A percentile compares a stretch with the other conserved stretches of the same genome.
Evolutionary conservation across 2,329 filamentous ascomycete genomes (phyloP).

Genomic region (Epichloe hybrida): DNA sequence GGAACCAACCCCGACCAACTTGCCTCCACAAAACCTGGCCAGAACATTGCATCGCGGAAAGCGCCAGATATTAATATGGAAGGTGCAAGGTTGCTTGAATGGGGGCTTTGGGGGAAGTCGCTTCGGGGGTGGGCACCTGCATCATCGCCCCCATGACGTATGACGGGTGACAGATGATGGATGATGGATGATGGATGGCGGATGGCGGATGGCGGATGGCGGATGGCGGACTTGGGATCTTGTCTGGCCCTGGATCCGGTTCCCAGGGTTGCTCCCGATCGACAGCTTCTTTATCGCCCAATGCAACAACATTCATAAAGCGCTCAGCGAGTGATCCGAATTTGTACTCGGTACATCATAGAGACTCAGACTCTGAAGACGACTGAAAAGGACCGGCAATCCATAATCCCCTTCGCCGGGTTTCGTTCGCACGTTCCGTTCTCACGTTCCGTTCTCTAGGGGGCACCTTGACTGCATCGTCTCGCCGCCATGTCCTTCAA

Average conservation of each 20-base stretch:
- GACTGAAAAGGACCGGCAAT: background rate
- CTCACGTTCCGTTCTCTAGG: background rate
- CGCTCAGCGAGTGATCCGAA: background rate
- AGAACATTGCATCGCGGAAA: background rate
- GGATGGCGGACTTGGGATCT: background rate
- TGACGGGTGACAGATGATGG: too few relatives aligned
- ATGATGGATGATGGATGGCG: too few relatives aligned
- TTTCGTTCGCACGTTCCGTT: background rate
- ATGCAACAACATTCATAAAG: background rate
- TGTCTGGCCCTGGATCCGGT: background rate
- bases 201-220: background rate
- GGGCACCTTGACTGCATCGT: background rate
- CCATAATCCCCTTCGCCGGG: background rate
- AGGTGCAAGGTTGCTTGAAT: too few relatives aligned
- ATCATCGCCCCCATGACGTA: background rate
- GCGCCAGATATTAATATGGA: too few relatives aligned
- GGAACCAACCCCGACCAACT: too few relatives aligned
- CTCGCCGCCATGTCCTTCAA: conserved; percentile 24
- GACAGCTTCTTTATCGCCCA: background rate
- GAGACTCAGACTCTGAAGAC: background rate
- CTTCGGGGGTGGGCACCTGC: background rate
- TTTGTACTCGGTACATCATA: background rate
- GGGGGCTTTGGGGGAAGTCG: background rate
- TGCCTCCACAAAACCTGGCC: background rate
- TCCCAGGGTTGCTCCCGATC: background rate